These are phyloP conservation scores for Helicocarpus griseus DNA, from an alignment of 2,329 filamentous ascomycete genomes.

Conservation along the genomic window DNA sequence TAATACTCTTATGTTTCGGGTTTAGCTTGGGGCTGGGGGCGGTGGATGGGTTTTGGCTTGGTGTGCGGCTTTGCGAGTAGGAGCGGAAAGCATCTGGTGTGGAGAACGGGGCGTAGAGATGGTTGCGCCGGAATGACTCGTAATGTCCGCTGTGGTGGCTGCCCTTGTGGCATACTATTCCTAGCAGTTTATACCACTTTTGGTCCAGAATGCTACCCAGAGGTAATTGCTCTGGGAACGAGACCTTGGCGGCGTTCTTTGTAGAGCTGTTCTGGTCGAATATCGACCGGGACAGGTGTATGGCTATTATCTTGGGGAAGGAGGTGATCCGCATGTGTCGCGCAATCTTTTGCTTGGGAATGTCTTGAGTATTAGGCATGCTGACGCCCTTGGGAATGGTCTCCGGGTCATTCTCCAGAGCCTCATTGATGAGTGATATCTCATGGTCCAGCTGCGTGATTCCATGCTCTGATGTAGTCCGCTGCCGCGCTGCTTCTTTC, in stretches of 20 bases:
- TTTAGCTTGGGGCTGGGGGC: slow-evolving; percentile 40
- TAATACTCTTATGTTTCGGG: slow-evolving; percentile 24
- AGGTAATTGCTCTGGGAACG: slow-evolving; percentile 78
- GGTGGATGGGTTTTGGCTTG: slow-evolving; percentile 43
- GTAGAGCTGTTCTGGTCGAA: slow-evolving; percentile 72
- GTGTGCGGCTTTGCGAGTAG: slow-evolving; percentile 55
- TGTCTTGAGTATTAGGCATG: slow-evolving; percentile 63
- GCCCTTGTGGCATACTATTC: slow-evolving; percentile 86
- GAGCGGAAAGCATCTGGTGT: slow-evolving; percentile 71
- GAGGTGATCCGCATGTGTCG: slow-evolving; percentile 77
- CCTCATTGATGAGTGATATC: slow-evolving; percentile 56
- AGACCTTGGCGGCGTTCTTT: slow-evolving; percentile 90
- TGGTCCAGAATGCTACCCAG: slow-evolving; percentile 70
- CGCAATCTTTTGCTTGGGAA: slow-evolving; percentile 74
- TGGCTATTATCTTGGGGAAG: slow-evolving; percentile 82
- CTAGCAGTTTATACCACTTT: slow-evolving; percentile 73
- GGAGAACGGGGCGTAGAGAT: slow-evolving; percentile 66
- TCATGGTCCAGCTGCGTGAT: slow-evolving; percentile 45
- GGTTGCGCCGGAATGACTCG: slow-evolving; percentile 86
- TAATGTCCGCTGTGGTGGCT: slow-evolving; percentile 96
- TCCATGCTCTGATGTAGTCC: slow-evolving; percentile 44
- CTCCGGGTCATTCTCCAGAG: slow-evolving; percentile 76
- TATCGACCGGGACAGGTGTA: slow-evolving; percentile 89
- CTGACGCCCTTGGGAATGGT: slow-evolving; percentile 59
- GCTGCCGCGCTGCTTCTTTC: slow-evolving; percentile 51